A percentile compares a stretch with the other conserved stretches of the same genome.
Conservation (phyloP, 768 basidiomycete genomes). For the Mycena epipterygia region DNA sequence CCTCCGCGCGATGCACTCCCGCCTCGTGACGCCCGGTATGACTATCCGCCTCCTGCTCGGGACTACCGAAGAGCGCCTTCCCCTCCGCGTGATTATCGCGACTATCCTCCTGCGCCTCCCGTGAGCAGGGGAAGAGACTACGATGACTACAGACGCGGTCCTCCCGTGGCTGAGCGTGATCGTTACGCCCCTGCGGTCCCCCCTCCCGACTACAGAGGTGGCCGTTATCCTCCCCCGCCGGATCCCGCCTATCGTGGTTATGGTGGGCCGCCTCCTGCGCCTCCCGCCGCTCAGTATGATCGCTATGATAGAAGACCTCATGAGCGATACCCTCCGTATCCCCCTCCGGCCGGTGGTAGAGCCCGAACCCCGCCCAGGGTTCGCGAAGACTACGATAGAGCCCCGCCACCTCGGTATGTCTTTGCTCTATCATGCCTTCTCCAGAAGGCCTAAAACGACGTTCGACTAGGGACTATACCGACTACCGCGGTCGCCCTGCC, state of each 20-base stretch:
- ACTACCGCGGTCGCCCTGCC: constrained; percentile 67
- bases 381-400: constrained; percentile 77
- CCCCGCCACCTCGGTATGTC: constrained; percentile 66
- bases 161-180: constrained; percentile 59
- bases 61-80: constrained; percentile 74
- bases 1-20: constrained; percentile 58
- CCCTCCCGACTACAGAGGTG: constrained; percentile 66
- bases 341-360: constrained; percentile 66
- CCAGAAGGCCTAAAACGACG: neutral
- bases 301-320: constrained; percentile 71
- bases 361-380: constrained; percentile 70
- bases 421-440: neutral
- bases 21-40: constrained; percentile 69
- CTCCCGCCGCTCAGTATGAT: constrained; percentile 70
- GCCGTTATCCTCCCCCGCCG: constrained; percentile 68
- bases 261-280: constrained; percentile 61
- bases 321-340: constrained; percentile 61
- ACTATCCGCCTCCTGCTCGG: constrained; percentile 68
- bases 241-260: constrained; percentile 69
- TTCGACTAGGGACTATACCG: constrained; percentile 67
- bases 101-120: constrained; percentile 66
- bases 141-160: constrained; percentile 76
- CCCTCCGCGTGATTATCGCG: constrained; percentile 77
- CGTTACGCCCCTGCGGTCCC: constrained; percentile 67
- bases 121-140: constrained; percentile 69